Base-by-base conservation (phyloP, 2,329 filamentous ascomycete genomes). In the Escovopsis sp. region DNA sequence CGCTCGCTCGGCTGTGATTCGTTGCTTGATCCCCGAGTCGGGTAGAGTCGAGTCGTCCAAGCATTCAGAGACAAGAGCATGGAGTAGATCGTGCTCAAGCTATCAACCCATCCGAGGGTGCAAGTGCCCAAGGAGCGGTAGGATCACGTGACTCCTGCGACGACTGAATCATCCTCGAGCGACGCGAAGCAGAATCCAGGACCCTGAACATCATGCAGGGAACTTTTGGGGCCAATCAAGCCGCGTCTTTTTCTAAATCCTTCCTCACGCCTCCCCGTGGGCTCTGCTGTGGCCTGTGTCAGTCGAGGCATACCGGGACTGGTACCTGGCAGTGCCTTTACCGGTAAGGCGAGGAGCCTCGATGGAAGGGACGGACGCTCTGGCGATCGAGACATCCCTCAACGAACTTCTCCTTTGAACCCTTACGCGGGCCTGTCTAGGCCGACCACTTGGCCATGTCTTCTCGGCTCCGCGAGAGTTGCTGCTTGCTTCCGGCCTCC, bases 221-320 rank as follows among this genome's bases (percentile, higher is more conserved):
- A 45, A 45, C 43, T 37, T 45, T 30, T 6, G 3, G 5, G 14
- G 2, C 43, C 43, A 45, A 45, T 45, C 4, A 33, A 20, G 24
- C n/a, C 9, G n/a, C 36, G 13, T 38, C 20, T 25, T 38, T 38
- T 30, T 29, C 8, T 36, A 13, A 37, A 20, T 20, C 20, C 20
- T 20, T 20, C 35, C 11, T 37, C 35, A 33, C 14, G 14, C 13
- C 14, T 37, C 20, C 35, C 14, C 35, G 25, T 20, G 15, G 13
- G 12, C 13, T 25, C 35, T 10, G 32, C 30, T 31, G 13, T 39
- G 13, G n/a, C 12, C 31, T 14, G 37, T 29, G 8, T 12, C 15
- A 25, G 35, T 20, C 7, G 7, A 20, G 13, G 15, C 7, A 20
- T 12, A 20, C 20, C 25, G 15, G 16, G n/a, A n/a, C n/a, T 20